Base-by-base conservation (phyloP, 2,329 filamentous ascomycete species). In the Aspergillus sp. region DNA sequence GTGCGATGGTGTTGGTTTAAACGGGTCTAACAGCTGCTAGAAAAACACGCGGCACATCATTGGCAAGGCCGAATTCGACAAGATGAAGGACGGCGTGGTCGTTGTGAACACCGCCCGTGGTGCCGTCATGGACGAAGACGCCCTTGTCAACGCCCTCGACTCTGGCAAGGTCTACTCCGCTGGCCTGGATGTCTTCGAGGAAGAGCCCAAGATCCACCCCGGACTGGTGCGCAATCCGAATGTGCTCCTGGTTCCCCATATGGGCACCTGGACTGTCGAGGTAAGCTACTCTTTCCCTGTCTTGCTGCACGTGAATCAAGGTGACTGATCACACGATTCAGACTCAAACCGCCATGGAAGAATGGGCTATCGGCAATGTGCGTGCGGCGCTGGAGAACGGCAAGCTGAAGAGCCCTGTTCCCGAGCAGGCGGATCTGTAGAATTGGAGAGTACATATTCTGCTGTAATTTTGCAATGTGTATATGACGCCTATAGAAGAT, bases 91-190 rank as follows among this genome's bases (percentile, higher is more conserved):
- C 17, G 88, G 88, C 44, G 81, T 90, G 16, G 81, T 93, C 20
- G 81, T 95, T 26, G 80, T 94, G 63, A 95, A 94, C 74, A 93
- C 90, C 0, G 89, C 90, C 9, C 85, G 90, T 16, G 90, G 90
- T 20, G 88, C 88, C 26, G 84, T 94, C 50, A 88, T 95, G 64
- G 87, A 95, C 63, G 90, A 95, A 71, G 85, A 79, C 6, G 90
- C 89, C 1, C 82, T 95, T 7, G 90, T 92, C 5, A 74, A 83
- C 42, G 89, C 89, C 1, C 78, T 95, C 2, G 80, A 86, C 17
- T 79, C 75, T 14, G 89, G 89, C 6, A 82, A 84, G 53, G 88
- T 95, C 40, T 79, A 80, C 58, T 86, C 83, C 10, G 85, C 78
- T 13, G 90, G 90, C 1, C 78, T 95, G 4, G 90, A 95, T 67